Conservation (phyloP, 164 flowering plant species). For the Akebia trifoliata region DNA sequence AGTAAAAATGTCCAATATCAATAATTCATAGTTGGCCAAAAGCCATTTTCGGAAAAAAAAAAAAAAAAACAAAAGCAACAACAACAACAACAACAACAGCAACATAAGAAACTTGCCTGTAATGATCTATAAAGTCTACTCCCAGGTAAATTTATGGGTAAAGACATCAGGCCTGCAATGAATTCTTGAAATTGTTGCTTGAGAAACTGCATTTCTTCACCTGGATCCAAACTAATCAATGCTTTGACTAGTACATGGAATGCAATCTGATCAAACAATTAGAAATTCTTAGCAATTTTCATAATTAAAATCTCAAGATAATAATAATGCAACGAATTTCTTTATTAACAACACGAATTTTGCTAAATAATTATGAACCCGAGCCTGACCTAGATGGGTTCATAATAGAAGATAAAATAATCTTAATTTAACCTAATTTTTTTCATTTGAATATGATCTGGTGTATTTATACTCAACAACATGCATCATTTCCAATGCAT, state of each 20-base stretch:
- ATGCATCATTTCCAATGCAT: too few species aligned
- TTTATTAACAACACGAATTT: slow-evolving; percentile 29
- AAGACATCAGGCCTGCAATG: slow-evolving; percentile 78
- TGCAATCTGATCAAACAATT: slow-evolving; percentile 56
- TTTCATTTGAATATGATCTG: too few species aligned
- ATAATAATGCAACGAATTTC: neutral
- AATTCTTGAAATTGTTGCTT: slow-evolving; percentile 76
- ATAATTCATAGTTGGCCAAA: too few species aligned
- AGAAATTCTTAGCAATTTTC: slow-evolving; percentile 1
- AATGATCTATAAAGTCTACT: slow-evolving; percentile 64
- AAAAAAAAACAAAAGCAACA: neutral
- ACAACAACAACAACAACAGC: neutral
- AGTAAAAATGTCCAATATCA: neutral
- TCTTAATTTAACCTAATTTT: too few species aligned
- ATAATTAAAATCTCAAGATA: neutral
- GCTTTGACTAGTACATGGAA: slow-evolving; percentile 87
- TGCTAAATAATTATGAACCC: slow-evolving; percentile 1
- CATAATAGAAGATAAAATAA: too few species aligned
- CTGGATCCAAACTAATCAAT: slow-evolving; percentile 79
- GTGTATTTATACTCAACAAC: too few species aligned
- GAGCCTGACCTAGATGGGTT: neutral
- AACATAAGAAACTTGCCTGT: slow-evolving; percentile 50
- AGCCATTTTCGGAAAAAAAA: too few species aligned
- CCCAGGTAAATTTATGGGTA: slow-evolving; percentile 86
- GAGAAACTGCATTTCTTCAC: slow-evolving; percentile 66